Conservation (phyloP, 1,284 basidiomycete genomes). For the Stygiomarasmius scandens region DNA sequence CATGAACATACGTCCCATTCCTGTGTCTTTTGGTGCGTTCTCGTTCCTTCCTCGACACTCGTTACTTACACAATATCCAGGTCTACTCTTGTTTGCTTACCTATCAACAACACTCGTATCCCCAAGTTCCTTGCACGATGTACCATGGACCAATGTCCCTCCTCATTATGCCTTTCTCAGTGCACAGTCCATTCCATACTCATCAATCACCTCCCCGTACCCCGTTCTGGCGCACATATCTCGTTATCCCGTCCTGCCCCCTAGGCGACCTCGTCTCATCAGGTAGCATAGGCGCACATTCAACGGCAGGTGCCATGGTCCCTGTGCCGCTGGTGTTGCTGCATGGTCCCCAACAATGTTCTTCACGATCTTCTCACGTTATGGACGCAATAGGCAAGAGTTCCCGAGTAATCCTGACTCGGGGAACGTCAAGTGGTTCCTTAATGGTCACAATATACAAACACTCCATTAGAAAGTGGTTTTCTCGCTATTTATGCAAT, state of each 20-base stretch:
- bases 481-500: not conserved
- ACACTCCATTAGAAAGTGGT: not conserved
- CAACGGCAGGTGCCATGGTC: too few relatives aligned
- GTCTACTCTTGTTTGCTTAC: not conserved
- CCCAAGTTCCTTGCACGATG: not conserved
- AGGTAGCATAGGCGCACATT: too few relatives aligned
- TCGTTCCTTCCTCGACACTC: not conserved
- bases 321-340: not conserved
- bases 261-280: not conserved
- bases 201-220: too few relatives aligned
- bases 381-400: not conserved
- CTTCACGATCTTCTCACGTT: not conserved
- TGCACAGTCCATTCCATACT: too few relatives aligned
- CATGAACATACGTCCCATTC: not conserved
- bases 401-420: slow-evolving; percentile 8
- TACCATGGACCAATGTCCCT: not conserved
- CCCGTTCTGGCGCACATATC: too few relatives aligned
- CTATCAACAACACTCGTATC: not conserved
- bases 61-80: not conserved
- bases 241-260: not conserved
- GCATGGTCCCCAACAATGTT: not conserved
- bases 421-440: slow-evolving; percentile 2
- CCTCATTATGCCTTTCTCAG: too few relatives aligned
- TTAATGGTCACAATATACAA: not conserved
- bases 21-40: not conserved